phyloP scores from a whole-genome alignment of 352 stramenopile species.

The Pythium biforme region DNA sequence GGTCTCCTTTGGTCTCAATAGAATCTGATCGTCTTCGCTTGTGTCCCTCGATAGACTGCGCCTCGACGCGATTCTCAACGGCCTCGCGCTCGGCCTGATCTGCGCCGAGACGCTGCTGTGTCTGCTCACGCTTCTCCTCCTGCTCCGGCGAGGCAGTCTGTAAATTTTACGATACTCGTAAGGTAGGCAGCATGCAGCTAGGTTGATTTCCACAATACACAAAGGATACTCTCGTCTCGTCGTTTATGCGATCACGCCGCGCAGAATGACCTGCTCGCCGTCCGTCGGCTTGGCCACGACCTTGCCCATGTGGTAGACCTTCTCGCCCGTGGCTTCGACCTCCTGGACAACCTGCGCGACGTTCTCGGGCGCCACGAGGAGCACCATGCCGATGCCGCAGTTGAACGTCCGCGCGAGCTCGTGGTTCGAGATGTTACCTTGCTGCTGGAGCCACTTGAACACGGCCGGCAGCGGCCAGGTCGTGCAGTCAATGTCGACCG shows the following conservation, averaged over 20 bases:
- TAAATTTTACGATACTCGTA: not conserved
- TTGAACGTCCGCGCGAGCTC: conserved; percentile 99
- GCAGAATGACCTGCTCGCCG: conserved; percentile 86
- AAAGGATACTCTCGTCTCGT: not conserved
- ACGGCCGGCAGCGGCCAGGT: conserved; percentile 92
- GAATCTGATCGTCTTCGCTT: not conserved
- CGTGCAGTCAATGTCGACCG: conserved; percentile 91
- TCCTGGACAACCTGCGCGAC: conserved; percentile 86
- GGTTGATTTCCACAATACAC: not conserved
- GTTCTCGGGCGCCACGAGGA: conserved; percentile 91
- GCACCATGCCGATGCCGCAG: conserved; percentile 98
- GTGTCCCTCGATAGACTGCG: conserved; percentile 37
- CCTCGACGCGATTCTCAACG: conserved; percentile 63
- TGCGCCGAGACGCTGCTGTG: conserved; percentile 52
- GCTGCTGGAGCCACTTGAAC: conserved; percentile 97
- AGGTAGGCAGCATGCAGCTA: not conserved
- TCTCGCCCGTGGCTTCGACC: conserved; percentile 85
- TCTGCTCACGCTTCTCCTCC: conserved; percentile 43
- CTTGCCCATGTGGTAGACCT: conserved; percentile 89
- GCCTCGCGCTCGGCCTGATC: conserved; percentile 56
- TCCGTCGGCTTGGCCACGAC: conserved; percentile 55
- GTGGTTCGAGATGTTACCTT: conserved; percentile 89
- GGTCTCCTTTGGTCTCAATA: not conserved
- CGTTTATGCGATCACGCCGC: conserved; percentile 60
- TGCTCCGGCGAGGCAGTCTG: conserved; percentile 23